Percentiles rank a stretch among this genome's conserved stretches.
Evolutionary conservation across 2,329 filamentous ascomycete genomes (phyloP).

Genomic region (Colletotrichum australisinense): DNA sequence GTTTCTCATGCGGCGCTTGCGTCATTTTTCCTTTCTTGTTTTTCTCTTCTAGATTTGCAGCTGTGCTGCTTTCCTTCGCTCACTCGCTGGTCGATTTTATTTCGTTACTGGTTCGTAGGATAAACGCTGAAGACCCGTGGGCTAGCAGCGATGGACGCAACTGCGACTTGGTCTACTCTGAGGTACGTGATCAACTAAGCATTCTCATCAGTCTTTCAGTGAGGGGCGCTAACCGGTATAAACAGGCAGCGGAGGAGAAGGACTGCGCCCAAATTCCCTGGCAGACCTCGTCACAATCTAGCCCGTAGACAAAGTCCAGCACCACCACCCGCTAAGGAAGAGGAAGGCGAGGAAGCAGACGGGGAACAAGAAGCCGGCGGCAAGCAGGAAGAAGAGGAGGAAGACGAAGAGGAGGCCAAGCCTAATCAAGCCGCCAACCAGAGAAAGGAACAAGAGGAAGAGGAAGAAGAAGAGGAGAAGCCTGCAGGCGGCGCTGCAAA

Average conservation of each 20-base stretch:
- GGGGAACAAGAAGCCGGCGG: constrained; percentile 3
- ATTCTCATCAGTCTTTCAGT: no score
- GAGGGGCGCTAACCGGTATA: background rate
- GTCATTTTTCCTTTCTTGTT: background rate
- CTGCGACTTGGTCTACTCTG: constrained; percentile 17
- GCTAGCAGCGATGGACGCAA: constrained; percentile 10
- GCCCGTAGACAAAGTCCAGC: background rate
- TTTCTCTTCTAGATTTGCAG: constrained; percentile 7
- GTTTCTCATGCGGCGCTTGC: constrained; percentile 16
- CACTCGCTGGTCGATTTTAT: constrained; percentile 10
- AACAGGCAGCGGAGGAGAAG: constrained; percentile 24
- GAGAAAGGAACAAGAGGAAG: background rate
- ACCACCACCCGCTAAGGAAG: background rate
- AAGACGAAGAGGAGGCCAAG: constrained; percentile 6
- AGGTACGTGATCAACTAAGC: constrained; percentile 1
- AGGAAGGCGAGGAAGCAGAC: constrained; percentile 22
- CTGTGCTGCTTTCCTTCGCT: constrained; percentile 20
- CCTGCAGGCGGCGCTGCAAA: background rate
- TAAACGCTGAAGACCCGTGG: background rate
- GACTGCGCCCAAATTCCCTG: constrained; percentile 14
- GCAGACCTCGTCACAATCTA: constrained; percentile 27
- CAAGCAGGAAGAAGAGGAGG: background rate
- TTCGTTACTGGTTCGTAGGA: background rate
- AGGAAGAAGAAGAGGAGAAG: background rate
- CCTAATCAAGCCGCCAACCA: background rate